phyloP scores from a whole-genome alignment of 495 filamentous ascomycete genomes.

The Amphirosellinia nigrospora region DNA sequence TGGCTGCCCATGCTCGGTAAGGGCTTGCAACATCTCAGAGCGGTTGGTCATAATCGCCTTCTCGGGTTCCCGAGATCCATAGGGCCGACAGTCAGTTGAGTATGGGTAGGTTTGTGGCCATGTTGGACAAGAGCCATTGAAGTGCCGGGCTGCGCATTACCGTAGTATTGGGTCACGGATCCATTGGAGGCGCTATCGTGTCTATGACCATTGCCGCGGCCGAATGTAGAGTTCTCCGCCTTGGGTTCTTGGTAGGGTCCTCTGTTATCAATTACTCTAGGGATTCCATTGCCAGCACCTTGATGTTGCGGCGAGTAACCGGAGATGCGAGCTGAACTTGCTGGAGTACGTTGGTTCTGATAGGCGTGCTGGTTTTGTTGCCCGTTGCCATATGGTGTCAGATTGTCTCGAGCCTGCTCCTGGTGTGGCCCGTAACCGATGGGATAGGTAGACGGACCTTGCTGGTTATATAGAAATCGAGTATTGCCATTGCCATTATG shows the following conservation, averaged over 20 bases:
- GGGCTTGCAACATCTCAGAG: conserved; percentile 8
- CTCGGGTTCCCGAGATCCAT: conserved; percentile 1
- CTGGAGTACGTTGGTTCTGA: background rate
- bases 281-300: background rate
- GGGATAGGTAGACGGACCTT: background rate
- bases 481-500: background rate
- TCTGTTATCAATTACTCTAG: background rate
- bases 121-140: background rate
- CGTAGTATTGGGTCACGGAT: background rate
- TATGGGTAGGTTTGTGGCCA: background rate
- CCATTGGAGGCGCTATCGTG: background rate
- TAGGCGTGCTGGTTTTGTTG: background rate
- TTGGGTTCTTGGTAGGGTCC: background rate
- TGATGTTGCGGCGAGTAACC: background rate
- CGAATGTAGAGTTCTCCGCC: background rate
- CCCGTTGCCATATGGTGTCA: background rate
- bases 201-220: background rate
- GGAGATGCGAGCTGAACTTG: background rate
- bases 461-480: background rate
- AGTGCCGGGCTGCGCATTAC: background rate
- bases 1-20: background rate
- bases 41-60: background rate
- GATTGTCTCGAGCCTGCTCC: background rate
- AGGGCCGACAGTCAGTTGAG: background rate
- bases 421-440: background rate